Evolutionary conservation across 768 basidiomycete species (phyloP), one percentile per base, ranked within the genome.

Genomic region (Russula sp.): DNA sequence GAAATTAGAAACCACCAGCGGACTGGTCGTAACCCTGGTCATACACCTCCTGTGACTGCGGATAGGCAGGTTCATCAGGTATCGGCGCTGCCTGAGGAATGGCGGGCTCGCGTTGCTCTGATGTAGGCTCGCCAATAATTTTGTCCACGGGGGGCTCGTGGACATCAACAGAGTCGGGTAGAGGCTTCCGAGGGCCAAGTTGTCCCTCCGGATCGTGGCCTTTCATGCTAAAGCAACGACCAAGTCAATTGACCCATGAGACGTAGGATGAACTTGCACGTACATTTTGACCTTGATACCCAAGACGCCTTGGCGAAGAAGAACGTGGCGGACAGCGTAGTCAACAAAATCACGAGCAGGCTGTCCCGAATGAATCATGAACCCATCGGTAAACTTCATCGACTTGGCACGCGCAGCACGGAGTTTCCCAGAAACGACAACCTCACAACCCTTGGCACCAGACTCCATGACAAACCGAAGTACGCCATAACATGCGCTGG

Each of bases 401-500:
- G 94, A 91, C 80, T 99, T 99, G 73, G 97, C 97, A 84, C 96
- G 94, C 68, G 97, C 97, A 68, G 96, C 97, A 75, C 97, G 94
- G 74, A 99, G 93, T 79, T 99, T 99, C 75, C 97, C 97, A 67
- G 96, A 98, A 68, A 99, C 95, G 73, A 98, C 93, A 67, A 99
- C 97, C 78, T 99, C 97, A 74, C 95, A 98, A 77, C 97, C 97
- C 81, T 99, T 99, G 69, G 97, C 97, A 70, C 92, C 92, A 63
- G 96, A 98, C 80, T 99, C 97, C 97, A 99, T 99, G 71, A 99
- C 94, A 82, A 98, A 99, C 73, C 97, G 94, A 73, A 99, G 94
- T 72, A 99, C 97, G 88, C 97, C 97, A 76, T 98, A 99, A 81
- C 96, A 98, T 53, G 94, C 94, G 73, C 92, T 94, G 68, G 9